Percentiles rank a stretch among this genome's conserved stretches.
phyloP scores from a whole-genome alignment of 1,284 basidiomycete genomes.

The Microbotryum violaceum region DNA sequence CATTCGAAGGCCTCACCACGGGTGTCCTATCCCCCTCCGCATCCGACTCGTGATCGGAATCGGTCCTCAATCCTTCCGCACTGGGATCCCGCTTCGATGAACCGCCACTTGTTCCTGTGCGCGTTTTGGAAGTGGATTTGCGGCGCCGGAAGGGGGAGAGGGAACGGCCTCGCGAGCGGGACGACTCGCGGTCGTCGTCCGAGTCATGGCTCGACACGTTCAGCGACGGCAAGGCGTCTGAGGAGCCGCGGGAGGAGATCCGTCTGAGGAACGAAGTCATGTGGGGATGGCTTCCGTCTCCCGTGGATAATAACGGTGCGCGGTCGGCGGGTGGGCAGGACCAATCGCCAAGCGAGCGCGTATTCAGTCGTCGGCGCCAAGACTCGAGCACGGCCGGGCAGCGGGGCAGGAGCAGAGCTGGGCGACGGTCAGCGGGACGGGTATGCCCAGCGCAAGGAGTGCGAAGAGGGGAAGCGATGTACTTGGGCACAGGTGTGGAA shows the following conservation, averaged over 20 bases:
- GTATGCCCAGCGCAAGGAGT: too few relatives aligned
- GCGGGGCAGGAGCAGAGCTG: neutral
- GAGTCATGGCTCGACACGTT: constrained; percentile 24
- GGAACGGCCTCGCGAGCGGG: constrained; percentile 10
- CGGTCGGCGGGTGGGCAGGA: neutral
- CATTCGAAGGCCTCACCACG: constrained; percentile 6
- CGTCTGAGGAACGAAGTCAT: constrained; percentile 1
- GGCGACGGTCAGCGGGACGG: too few relatives aligned
- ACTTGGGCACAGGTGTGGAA: too few relatives aligned
- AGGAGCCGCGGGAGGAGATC: neutral
- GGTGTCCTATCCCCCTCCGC: constrained; percentile 12
- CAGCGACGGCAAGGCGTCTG: too few relatives aligned
- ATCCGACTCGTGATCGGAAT: constrained; percentile 21
- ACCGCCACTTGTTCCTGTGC: neutral
- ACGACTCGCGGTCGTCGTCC: constrained; percentile 37
- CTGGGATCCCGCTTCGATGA: constrained; percentile 8
- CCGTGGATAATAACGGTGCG: neutral
- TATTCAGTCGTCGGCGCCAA: neutral
- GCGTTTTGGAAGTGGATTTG: neutral
- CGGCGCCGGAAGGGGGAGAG: constrained; percentile 18
- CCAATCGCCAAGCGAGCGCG: too few relatives aligned
- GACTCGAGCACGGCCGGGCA: neutral
- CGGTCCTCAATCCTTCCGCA: constrained; percentile 19
- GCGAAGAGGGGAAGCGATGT: too few relatives aligned
- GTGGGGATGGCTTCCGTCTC: neutral